These are phyloP conservation scores for Hordeum marinum DNA, from an alignment of 176 grass and related monocot genomes.

Conservation along the genomic window DNA sequence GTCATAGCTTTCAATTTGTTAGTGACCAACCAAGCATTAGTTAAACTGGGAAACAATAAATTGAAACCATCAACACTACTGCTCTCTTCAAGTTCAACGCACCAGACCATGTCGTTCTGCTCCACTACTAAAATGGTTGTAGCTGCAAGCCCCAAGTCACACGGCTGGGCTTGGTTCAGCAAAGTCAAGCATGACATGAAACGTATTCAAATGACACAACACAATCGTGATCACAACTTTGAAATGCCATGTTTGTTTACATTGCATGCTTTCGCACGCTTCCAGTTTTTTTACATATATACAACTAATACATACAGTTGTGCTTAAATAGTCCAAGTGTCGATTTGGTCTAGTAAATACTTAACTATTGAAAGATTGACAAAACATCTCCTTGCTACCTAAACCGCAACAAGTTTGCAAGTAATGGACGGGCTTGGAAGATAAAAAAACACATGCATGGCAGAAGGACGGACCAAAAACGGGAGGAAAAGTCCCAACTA, in stretches of 20 bases:
- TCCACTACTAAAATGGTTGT: not conserved
- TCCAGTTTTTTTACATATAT: not conserved
- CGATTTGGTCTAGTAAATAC: not conserved
- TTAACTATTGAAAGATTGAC: not conserved
- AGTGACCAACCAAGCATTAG: not conserved
- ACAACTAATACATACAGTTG: not conserved
- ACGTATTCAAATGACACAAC: not conserved
- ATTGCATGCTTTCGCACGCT: not conserved
- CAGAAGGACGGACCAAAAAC: not conserved
- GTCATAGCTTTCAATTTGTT: not conserved
- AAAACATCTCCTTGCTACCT: not conserved
- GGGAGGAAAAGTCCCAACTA: not conserved
- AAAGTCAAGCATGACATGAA: not conserved
- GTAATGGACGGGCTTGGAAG: not conserved
- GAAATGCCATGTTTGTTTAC: not conserved
- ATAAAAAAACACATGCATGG: not conserved
- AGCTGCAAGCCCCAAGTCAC: not conserved
- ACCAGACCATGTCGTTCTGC: not conserved
- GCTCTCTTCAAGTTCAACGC: not conserved
- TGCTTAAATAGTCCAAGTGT: not conserved
- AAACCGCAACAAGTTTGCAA: not conserved
- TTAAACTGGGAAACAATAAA: not conserved
- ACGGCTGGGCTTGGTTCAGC: not conserved
- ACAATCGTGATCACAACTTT: not conserved
- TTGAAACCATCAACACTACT: not conserved